phyloP scores from a whole-genome alignment of 2,329 filamentous ascomycete genomes.

The Penicillium sp. region DNA sequence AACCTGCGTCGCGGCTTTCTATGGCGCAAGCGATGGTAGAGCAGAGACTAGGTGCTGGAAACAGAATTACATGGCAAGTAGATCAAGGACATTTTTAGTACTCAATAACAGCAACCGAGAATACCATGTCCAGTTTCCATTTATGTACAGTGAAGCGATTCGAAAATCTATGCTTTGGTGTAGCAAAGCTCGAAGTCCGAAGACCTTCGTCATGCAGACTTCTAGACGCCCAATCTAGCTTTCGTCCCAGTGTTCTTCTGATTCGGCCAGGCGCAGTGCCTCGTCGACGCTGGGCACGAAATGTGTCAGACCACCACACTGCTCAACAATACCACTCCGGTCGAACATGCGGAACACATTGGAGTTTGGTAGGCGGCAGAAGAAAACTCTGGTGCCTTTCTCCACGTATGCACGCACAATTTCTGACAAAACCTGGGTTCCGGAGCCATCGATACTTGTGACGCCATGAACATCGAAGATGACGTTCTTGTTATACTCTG shows the following conservation, averaged over 20 bases:
- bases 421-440: slow-evolving; percentile 84
- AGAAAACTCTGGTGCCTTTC: slow-evolving; percentile 61
- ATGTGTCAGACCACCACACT: slow-evolving; percentile 71
- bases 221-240: slow-evolving; percentile 23
- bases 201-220: too few relatives aligned
- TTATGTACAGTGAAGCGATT: too few relatives aligned
- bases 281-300: slow-evolving; percentile 83
- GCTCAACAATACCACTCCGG: slow-evolving; percentile 77
- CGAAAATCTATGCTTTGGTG: too few relatives aligned
- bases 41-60: too few relatives aligned
- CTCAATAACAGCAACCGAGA: slow-evolving; percentile 1
- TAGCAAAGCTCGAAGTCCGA: too few relatives aligned
- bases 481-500: slow-evolving; percentile 84
- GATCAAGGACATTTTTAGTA: too few relatives aligned
- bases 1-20: too few relatives aligned
- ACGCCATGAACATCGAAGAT: slow-evolving; percentile 99
- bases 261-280: slow-evolving; percentile 76
- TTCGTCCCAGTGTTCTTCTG: slow-evolving; percentile 55
- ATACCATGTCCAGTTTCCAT: too few relatives aligned
- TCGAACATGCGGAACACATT: slow-evolving; percentile 70
- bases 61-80: too few relatives aligned
- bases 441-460: slow-evolving; percentile 87
- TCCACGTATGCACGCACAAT: slow-evolving; percentile 81
- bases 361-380: slow-evolving; percentile 54
- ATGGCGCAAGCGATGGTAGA: too few relatives aligned